A percentile compares a stretch with the other conserved stretches of the same genome.
phyloP scores from a whole-genome alignment of 805 yeast species.

The Komagataella phaffii region DNA sequence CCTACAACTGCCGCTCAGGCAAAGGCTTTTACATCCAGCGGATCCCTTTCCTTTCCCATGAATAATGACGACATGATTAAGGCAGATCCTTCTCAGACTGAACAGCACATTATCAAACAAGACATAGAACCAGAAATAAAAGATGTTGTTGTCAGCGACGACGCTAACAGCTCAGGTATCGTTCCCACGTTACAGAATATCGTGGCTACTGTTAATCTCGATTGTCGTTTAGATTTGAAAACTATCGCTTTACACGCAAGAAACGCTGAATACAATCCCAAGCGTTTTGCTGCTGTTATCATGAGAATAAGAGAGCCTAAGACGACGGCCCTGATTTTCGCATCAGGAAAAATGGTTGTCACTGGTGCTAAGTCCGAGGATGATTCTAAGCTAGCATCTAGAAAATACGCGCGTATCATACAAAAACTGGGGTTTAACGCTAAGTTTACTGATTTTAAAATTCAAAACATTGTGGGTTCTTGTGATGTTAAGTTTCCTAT shows the following conservation, averaged over 20 bases:
- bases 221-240: slow-evolving; percentile 89
- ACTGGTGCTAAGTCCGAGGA: slow-evolving; percentile 99
- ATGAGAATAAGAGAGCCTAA: slow-evolving; percentile 99
- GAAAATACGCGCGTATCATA: slow-evolving; percentile 95
- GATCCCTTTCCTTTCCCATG: slow-evolving; percentile 52
- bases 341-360: slow-evolving; percentile 98
- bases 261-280: slow-evolving; percentile 97
- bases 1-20: slow-evolving; percentile 75
- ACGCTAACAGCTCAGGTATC: slow-evolving; percentile 81
- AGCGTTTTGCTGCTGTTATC: slow-evolving; percentile 97
- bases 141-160: slow-evolving; percentile 27
- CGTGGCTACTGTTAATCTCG: slow-evolving; percentile 95
- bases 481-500: slow-evolving; percentile 98
- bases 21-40: slow-evolving; percentile 54
- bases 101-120: slow-evolving; percentile 11
- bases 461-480: slow-evolving; percentile 95
- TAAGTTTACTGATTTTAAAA: slow-evolving; percentile 93
- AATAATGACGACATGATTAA: slow-evolving; percentile 14
- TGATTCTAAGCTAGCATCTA: slow-evolving; percentile 93
- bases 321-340: slow-evolving; percentile 94
- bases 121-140: slow-evolving; percentile 12
- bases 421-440: slow-evolving; percentile 97
- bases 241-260: slow-evolving; percentile 97
- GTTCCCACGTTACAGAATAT: slow-evolving; percentile 93
- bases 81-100: slow-evolving; percentile 3